Conservation (phyloP, 306 rosid genomes). For the Casuarina glauca region DNA sequence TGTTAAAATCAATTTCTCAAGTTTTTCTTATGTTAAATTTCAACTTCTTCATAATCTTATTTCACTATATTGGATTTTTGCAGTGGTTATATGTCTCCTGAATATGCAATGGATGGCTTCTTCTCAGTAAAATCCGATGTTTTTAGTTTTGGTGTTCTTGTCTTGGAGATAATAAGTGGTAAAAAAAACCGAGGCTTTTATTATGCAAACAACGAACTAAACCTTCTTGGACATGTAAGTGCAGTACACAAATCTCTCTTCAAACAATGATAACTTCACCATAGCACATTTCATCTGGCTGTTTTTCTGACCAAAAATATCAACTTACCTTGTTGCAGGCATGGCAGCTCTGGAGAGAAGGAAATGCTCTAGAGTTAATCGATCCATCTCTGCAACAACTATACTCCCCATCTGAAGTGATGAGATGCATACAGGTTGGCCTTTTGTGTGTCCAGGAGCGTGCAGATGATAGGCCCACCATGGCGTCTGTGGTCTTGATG, state of each 20-base stretch:
- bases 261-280: neutral
- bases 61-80: conserved; percentile 3
- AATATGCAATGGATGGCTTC: conserved; percentile 72
- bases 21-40: neutral
- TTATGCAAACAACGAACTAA: conserved; percentile 46
- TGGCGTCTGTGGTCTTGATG: conserved; percentile 55
- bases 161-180: conserved; percentile 62
- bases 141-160: conserved; percentile 77
- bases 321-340: conserved; percentile 42
- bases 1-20: conserved; percentile 8
- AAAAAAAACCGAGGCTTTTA: conserved; percentile 66
- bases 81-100: conserved; percentile 86
- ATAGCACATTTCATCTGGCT: neutral
- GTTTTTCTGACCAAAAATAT: conserved; percentile 13
- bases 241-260: neutral
- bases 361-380: conserved; percentile 48
- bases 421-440: conserved; percentile 70
- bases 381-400: conserved; percentile 53
- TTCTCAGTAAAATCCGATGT: conserved; percentile 76
- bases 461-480: conserved; percentile 47
- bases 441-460: conserved; percentile 42
- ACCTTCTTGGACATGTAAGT: conserved; percentile 63
- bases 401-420: conserved; percentile 44
- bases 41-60: conserved; percentile 2
- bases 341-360: conserved; percentile 71